Evolutionary conservation across 495 filamentous ascomycete species (phyloP), one percentile per base, ranked within the genome.

Genomic region (Penicillium simplicissimum): DNA sequence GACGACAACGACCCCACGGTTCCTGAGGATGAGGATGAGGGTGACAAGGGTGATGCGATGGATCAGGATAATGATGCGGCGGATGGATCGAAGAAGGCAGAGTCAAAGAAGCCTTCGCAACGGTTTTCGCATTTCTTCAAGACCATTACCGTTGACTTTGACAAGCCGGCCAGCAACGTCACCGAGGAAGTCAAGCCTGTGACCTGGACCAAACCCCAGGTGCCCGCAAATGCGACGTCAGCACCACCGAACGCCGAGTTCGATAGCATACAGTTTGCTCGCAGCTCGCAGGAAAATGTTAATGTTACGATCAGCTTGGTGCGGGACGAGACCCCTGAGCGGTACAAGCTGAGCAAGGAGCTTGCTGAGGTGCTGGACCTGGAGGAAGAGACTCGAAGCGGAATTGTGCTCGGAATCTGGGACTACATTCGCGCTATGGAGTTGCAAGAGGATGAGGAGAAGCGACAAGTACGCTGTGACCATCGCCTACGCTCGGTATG

Each of bases 81-180:
- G 15, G 69, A 69, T 10, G 63, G 70, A 13, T 61, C 71, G 28
- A 78, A 77, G 74, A 83, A 74, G 63, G 36, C 70, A 71, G 73
- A 61, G 52, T 33, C 76, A 45, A 85, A 78, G 59, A 77, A 72
- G 57, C 69, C 73, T 8, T 81, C 76, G 23, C 81, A 80, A 51
- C 85, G 88, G 57, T 88, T 98, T 74, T 96, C 95, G 28, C 90
- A 97, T 66, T 99, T 97, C 77, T 96, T 99, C 86, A 96, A 96
- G 73, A 81, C 86, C 8, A 88, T 99, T 68, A 90, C 85, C 3
- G 82, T 97, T 40, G 93, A 98, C 57, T 94, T 96, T 61, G 91
- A 96, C 60, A 86, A 86, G 49, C 71, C 65, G 36, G 81, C 65
- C 65, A 80, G 69, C 35, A 77, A 67, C 8, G 71, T 67, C 19